These are phyloP conservation scores for Tuber calosporum DNA, from an alignment of 495 filamentous ascomycete genomes.

Conservation along the genomic window DNA sequence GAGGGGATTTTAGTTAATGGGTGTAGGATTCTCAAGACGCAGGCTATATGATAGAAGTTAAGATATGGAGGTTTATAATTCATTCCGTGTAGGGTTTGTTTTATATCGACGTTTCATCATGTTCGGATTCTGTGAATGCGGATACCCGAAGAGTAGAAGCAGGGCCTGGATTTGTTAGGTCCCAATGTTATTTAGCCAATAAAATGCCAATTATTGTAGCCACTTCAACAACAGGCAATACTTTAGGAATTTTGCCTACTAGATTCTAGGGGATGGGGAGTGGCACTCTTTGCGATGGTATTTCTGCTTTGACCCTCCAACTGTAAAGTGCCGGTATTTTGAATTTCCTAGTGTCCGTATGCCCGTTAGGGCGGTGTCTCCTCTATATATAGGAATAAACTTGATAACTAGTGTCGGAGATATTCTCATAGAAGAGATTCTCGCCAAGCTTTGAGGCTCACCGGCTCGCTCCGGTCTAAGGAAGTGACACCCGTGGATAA, in stretches of 20 bases:
- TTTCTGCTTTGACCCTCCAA: not conserved
- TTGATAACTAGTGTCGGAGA: not conserved
- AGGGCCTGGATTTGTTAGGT: not conserved
- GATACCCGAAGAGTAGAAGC: not conserved
- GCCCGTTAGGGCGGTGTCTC: too few relatives aligned
- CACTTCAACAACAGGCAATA: not conserved
- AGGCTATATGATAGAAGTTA: not conserved
- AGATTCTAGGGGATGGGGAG: not conserved
- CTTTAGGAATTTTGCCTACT: not conserved
- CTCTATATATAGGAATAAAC: too few relatives aligned
- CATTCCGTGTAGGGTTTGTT: not conserved
- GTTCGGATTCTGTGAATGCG: not conserved
- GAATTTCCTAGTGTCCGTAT: not conserved
- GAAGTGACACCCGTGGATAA: not conserved
- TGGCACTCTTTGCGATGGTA: not conserved
- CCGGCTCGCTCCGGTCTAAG: not conserved
- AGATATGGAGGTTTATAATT: not conserved
- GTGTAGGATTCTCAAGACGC: not conserved
- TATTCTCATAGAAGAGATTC: not conserved
- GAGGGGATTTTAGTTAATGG: slow-evolving; percentile 30
- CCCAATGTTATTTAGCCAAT: not conserved
- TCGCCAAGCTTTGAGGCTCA: slow-evolving; percentile 3
- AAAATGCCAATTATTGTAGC: not conserved
- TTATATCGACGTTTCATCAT: not conserved
- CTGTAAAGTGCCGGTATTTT: not conserved